Percentiles rank a stretch among this genome's conserved stretches.
These are phyloP conservation scores for Combretum micranthum DNA, from an alignment of 345 rosid genomes.

Conservation along the genomic window DNA sequence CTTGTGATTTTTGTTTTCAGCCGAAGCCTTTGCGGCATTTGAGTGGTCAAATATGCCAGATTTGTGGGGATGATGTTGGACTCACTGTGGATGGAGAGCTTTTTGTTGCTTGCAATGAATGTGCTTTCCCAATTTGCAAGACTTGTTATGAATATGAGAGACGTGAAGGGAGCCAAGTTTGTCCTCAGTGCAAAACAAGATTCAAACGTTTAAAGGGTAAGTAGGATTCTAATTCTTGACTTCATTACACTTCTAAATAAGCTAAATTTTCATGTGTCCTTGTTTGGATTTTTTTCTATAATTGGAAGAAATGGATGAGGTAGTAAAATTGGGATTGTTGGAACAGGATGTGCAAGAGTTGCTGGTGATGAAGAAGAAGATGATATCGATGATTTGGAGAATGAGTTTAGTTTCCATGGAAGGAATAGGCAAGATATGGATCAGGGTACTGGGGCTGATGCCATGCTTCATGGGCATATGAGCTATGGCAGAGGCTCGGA, in stretches of 20 bases:
- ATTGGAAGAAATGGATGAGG: background rate
- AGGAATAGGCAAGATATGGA: constrained; percentile 18
- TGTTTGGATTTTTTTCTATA: too few relatives aligned
- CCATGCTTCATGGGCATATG: constrained; percentile 22
- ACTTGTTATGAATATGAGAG: constrained; percentile 57
- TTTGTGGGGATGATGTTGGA: constrained; percentile 46
- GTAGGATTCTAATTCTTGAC: background rate
- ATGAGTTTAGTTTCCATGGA: constrained; percentile 47
- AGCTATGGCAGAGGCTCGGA: constrained; percentile 17
- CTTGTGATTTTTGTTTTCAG: constrained; percentile 12
- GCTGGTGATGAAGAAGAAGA: constrained; percentile 87
- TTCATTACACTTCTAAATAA: background rate
- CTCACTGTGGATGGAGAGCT: constrained; percentile 33
- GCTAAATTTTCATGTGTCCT: too few relatives aligned
- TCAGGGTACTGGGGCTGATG: constrained; percentile 8
- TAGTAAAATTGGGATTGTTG: background rate
- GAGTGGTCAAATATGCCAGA: constrained; percentile 32
- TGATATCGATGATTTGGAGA: constrained; percentile 70
- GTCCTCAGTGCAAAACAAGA: constrained; percentile 59
- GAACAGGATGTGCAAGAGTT: constrained; percentile 61
- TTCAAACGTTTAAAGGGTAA: constrained; percentile 52
- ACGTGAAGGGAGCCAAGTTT: constrained; percentile 44
- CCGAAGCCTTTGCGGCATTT: constrained; percentile 16
- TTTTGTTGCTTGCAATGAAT: constrained; percentile 50
- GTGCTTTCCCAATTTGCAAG: constrained; percentile 57